These are phyloP conservation scores for Discostella pseudostelligera DNA, from an alignment of 108 stramenopile genomes.

Conservation along the genomic window DNA sequence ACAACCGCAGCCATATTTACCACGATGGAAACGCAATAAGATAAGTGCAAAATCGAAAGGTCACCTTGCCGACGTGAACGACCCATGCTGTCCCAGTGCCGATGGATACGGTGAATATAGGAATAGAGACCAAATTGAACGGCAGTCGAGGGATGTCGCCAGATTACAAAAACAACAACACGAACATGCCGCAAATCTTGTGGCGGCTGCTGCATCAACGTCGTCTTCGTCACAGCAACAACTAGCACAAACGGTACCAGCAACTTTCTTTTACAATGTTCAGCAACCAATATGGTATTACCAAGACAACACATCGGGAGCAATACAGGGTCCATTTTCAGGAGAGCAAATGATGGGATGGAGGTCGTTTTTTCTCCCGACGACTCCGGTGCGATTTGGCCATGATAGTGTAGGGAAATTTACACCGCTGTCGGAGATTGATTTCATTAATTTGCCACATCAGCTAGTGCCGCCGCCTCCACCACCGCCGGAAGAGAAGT, in stretches of 20 bases:
- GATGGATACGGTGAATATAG: slow-evolving; percentile 48
- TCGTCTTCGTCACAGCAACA: neutral
- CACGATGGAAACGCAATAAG: slow-evolving; percentile 47
- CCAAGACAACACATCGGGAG: slow-evolving; percentile 52
- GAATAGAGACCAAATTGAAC: slow-evolving; percentile 45
- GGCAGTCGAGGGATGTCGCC: slow-evolving; percentile 24
- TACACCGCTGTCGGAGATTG: slow-evolving; percentile 27
- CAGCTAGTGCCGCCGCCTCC: slow-evolving; percentile 11
- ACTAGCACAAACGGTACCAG: neutral
- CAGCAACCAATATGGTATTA: slow-evolving; percentile 62
- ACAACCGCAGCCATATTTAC: slow-evolving; percentile 33
- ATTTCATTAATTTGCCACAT: slow-evolving; percentile 17
- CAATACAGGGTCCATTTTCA: slow-evolving; percentile 77
- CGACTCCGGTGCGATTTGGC: slow-evolving; percentile 37
- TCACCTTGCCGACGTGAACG: slow-evolving; percentile 21
- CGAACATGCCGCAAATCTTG: slow-evolving; percentile 15
- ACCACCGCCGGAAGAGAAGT: slow-evolving; percentile 1
- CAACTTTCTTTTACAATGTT: slow-evolving; percentile 25
- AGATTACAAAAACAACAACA: slow-evolving; percentile 28
- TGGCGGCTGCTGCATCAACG: slow-evolving; percentile 4
- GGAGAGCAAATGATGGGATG: slow-evolving; percentile 53
- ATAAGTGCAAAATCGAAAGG: slow-evolving; percentile 36
- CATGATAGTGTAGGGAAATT: slow-evolving; percentile 23
- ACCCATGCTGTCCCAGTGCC: slow-evolving; percentile 48
- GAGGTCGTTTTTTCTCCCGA: slow-evolving; percentile 57